Evolutionary conservation across 208 protist genomes (phyloP).

Genomic region (Balamuthia mandrillaris): DNA sequence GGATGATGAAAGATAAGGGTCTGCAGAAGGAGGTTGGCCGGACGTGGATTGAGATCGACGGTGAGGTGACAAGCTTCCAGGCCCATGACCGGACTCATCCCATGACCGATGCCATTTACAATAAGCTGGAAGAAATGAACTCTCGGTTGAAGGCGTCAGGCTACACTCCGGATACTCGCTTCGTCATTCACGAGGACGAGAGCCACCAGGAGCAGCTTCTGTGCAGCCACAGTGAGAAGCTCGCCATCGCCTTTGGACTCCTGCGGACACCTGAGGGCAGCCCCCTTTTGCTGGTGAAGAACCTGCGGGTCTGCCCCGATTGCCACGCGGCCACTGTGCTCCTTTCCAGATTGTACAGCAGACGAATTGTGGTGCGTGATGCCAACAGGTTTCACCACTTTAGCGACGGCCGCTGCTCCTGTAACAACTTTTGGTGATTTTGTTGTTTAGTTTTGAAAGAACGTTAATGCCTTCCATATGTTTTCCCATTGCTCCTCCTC

Average conservation of each 20-base stretch:
- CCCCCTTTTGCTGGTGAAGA: slow-evolving; percentile 1
- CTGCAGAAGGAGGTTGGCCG: not conserved
- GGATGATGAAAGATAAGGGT: not conserved
- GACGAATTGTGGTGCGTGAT: slow-evolving; percentile 34
- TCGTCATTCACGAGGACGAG: not conserved
- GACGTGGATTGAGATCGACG: slow-evolving; percentile 16
- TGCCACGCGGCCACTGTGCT: slow-evolving; percentile 42
- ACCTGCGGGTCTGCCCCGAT: slow-evolving; percentile 39
- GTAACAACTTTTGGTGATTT: slow-evolving; percentile 28
- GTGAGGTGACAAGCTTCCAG: not conserved
- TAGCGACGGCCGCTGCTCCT: not conserved
- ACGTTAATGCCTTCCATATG: too few species aligned
- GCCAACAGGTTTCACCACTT: slow-evolving; percentile 43
- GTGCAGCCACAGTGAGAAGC: slow-evolving; percentile 33
- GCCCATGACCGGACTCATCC: slow-evolving; percentile 8
- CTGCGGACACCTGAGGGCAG: not conserved
- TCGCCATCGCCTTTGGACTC: slow-evolving; percentile 17
- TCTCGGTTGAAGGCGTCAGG: not conserved
- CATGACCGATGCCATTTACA: not conserved
- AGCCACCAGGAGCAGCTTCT: slow-evolving; percentile 27
- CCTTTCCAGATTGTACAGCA: not conserved
- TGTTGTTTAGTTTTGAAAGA: not conserved
- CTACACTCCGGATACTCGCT: slow-evolving; percentile 11
- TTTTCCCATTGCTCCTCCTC: too few species aligned
- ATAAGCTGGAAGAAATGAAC: not conserved